Evolutionary conservation across 306 rosid genomes (phyloP), one percentile per base, ranked within the genome.

Genomic region (Hippophae rhamnoides): DNA sequence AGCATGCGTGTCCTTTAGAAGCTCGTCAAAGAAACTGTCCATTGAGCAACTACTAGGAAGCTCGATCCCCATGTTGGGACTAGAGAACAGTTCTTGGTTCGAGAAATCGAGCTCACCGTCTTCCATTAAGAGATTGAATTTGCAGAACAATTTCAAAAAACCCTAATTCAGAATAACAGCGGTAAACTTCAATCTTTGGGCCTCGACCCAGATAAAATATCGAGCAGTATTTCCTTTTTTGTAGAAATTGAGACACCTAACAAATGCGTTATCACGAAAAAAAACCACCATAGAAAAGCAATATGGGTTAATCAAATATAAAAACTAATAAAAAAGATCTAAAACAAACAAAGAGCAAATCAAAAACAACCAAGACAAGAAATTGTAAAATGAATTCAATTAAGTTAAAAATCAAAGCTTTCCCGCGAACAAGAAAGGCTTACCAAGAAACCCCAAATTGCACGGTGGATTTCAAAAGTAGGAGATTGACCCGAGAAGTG

Each of bases 91-190:
- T 60, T 85, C 92, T 0, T 82, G 95, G 72, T 77, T 75, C 42
- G 90, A 83, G 71, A 80, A 87, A 63, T 87, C 97, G 5, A 85
- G 81, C 78, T 90, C 97, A 1, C 96, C 96, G 74, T 83, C 96
- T 26, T 87, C 98, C 98, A 90, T 90, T 43, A 18, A 14, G n/a
- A 43, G 2, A 59, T 43, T 3, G 7, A 49, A 67, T 55, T 23
- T 49, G 61, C 62, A 49, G 69, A 61, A 27, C 18, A 48, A 56
- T 18, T 13, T 47, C 11, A 13, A 41, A 31, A 5, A 70, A 66
- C 54, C 40, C 25, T 47, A 61, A 38, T 59, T 71, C 72, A 23
- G 18, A 47, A 11, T 13, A 10, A 51, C 41, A 55, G 38, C 9
- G 54, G 3, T 40, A 9, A 56, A 52, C 45, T 31, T 53, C 11